Base-by-base conservation (phyloP, 768 basidiomycete species). In the Tylopilus sp. region DNA sequence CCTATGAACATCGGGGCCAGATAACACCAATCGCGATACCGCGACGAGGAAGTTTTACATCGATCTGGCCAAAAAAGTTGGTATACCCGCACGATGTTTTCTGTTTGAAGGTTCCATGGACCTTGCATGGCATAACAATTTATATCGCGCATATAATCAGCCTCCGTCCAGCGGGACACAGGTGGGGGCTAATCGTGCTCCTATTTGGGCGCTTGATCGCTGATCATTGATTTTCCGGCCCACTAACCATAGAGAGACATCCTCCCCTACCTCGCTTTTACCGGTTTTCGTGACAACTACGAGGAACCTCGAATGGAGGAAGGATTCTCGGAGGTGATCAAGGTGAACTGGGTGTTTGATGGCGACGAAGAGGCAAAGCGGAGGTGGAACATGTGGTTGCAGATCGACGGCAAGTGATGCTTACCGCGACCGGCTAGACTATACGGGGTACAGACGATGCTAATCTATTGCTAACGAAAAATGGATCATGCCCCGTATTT, bases 111-210 rank as follows among this genome's bases (percentile, higher is more conserved):
- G 85, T 40, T 81, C 87, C 10, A 60, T 82, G n/a, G 88, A 92
- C 42, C 77, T 96, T 8, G 91, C 91, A 3, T 89, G 85, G 86
- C 96, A 98, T 69, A 97, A 98, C 67, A 95, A 95, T 62, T 70
- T 94, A 9, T 97, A 96, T 65, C 82, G 95, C 28, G 84, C 91
- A 33, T 89, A 75, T 58, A 80, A 79, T 55, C 71, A 79, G 28
- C 82, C 84, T 0, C 66, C 78, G 3, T 74, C 75, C 1, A 67
- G 37, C 26, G 51, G 41, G 16, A 26, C 45, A 22, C 54, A 55
- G 25, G 61, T 62, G 38, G 56, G 57, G 14, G 26, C 28, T 34
- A 11, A 3, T 45, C 25, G 7, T 22, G 17, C 25, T 19, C 38
- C 12, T 43, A 48, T 12, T n/a, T n/a, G n/a, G 11, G 43, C 45